Percentiles rank a stretch among this genome's conserved stretches.
phyloP scores from a whole-genome alignment of 2,329 filamentous ascomycete genomes.

The Aspergillus sp. region DNA sequence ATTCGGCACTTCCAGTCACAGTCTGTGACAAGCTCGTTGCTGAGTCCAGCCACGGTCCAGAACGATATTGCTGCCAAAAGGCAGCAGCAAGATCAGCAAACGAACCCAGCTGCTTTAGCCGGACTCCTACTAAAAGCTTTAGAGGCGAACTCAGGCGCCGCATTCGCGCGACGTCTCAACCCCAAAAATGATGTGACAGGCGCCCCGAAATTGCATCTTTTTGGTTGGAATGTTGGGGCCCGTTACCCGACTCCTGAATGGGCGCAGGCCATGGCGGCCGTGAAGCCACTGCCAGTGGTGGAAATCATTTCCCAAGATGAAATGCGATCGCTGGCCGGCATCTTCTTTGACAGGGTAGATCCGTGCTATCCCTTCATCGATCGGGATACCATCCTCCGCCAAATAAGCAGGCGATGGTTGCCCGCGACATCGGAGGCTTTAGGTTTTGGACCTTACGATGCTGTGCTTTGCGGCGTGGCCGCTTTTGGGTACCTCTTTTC shows the following conservation, averaged over 20 bases:
- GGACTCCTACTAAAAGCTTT: conserved; percentile 40
- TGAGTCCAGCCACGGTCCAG: conserved; percentile 6
- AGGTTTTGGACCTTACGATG: conserved; percentile 41
- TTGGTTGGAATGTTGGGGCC: conserved; percentile 55
- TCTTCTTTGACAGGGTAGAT: conserved; percentile 57
- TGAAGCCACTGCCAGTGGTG: conserved; percentile 38
- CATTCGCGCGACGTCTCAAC: conserved; percentile 55
- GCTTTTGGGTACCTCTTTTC: conserved; percentile 56
- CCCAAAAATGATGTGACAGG: conserved; percentile 54
- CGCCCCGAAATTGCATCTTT: conserved; percentile 55
- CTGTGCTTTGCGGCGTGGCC: conserved; percentile 56
- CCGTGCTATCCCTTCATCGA: conserved; percentile 53
- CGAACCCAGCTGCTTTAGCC: conserved; percentile 17
- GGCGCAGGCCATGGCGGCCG: conserved; percentile 8
- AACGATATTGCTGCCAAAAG: conserved; percentile 10
- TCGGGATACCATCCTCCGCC: conserved; percentile 25
- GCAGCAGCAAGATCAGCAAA: conserved; percentile 12
- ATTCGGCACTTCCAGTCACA: conserved; percentile 22
- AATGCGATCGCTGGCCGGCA: conserved; percentile 46
- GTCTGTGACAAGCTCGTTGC: conserved; percentile 9
- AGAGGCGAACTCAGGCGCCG: conserved; percentile 59
- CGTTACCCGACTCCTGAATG: conserved; percentile 14
- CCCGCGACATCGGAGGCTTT: conserved; percentile 17
- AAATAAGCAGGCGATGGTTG: conserved; percentile 32
- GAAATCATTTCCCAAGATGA: conserved; percentile 50